Evolutionary conservation across 2,329 filamentous ascomycete species (phyloP).

Genomic region (Daldinia sp.): DNA sequence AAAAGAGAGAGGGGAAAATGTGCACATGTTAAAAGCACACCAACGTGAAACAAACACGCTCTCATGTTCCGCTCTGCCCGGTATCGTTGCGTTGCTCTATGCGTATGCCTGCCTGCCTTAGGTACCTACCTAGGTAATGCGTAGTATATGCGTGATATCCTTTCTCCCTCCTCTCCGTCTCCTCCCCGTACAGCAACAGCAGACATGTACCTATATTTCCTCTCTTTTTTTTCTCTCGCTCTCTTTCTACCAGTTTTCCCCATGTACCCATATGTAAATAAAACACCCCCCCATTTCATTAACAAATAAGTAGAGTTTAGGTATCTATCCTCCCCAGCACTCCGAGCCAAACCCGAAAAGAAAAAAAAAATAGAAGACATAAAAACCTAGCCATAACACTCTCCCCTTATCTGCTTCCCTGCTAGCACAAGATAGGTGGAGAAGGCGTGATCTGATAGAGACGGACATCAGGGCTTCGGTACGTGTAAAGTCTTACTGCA

Average conservation of each 20-base stretch:
- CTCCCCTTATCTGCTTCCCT: background rate
- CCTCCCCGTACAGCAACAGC: background rate
- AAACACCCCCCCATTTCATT: background rate
- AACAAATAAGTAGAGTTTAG: conserved; percentile 9
- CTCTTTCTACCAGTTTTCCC: background rate
- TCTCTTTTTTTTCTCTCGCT: background rate
- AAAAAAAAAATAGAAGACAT: background rate
- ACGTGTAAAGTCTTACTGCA: conserved; percentile 95
- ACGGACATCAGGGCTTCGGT: conserved; percentile 77
- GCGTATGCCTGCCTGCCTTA: background rate
- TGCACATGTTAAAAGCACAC: background rate
- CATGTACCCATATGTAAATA: background rate
- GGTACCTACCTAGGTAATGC: background rate
- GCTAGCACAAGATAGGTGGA: background rate
- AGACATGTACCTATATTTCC: background rate
- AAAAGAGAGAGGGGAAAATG: background rate
- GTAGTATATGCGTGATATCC: conserved; percentile 7
- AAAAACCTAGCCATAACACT: background rate
- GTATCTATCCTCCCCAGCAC: conserved; percentile 5
- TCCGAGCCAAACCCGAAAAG: conserved; percentile 1
- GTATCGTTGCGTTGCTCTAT: background rate
- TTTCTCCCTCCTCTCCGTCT: background rate
- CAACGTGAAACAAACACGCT: background rate
- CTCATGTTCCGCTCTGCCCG: background rate
- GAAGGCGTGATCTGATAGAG: background rate